Conservation (phyloP, 257 asterid species). For the Primulina tabacum region DNA sequence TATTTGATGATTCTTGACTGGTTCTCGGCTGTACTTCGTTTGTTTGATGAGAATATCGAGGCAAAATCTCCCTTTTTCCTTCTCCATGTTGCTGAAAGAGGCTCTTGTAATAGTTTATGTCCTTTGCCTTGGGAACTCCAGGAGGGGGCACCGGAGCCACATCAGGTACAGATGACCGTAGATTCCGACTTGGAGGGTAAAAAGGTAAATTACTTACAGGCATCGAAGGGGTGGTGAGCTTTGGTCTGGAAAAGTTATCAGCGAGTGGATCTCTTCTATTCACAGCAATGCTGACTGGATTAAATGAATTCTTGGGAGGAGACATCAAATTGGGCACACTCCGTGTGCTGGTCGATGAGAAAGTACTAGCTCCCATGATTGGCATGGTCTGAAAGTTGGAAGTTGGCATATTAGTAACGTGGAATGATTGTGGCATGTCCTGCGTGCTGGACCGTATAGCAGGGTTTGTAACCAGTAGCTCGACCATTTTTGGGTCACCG, state of each 20-base stretch:
- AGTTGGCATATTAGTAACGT: not conserved
- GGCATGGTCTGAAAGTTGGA: conserved; percentile 16
- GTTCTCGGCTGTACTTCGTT: conserved; percentile 24
- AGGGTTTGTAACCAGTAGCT: conserved; percentile 39
- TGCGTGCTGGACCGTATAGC: conserved; percentile 21
- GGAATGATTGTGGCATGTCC: not conserved
- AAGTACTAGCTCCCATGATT: not conserved
- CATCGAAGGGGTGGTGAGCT: conserved; percentile 27
- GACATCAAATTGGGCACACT: conserved; percentile 25
- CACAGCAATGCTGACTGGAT: conserved; percentile 24
- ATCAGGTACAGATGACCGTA: conserved; percentile 23
- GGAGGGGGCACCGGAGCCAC: conserved; percentile 26
- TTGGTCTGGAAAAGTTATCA: conserved; percentile 31
- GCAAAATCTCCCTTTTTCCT: conserved; percentile 40
- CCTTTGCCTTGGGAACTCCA: conserved; percentile 34
- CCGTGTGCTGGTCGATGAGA: conserved; percentile 25
- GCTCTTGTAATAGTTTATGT: conserved; percentile 54
- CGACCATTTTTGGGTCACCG: conserved; percentile 48
- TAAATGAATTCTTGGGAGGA: conserved; percentile 17
- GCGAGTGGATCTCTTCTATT: conserved; percentile 35
- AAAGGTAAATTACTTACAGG: conserved; percentile 24
- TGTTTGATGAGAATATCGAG: conserved; percentile 27
- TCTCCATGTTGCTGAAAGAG: conserved; percentile 63
- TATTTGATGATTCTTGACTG: conserved; percentile 31
- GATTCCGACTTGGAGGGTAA: conserved; percentile 33